Percentiles rank a stretch among this genome's conserved stretches.
phyloP scores from a whole-genome alignment of 2,329 filamentous ascomycete genomes.

The Penicillium oxalicum region DNA sequence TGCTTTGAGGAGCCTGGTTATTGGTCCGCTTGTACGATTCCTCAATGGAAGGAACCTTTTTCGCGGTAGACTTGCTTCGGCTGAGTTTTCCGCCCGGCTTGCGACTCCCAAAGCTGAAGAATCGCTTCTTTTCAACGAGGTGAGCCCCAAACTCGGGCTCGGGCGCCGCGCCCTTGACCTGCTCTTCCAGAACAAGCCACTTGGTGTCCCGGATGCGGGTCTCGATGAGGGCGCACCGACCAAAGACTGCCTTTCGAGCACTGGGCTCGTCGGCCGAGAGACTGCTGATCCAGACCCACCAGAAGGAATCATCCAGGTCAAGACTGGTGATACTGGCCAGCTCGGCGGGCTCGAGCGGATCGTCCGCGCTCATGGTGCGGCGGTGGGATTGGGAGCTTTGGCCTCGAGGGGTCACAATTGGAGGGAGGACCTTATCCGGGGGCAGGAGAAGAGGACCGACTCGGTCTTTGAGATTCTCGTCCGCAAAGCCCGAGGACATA shows the following conservation, averaged over 20 bases:
- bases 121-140: constrained; percentile 90
- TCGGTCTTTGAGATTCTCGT: constrained; percentile 59
- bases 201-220: constrained; percentile 73
- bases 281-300: constrained; percentile 99
- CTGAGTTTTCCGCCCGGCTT: constrained; percentile 53
- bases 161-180: constrained; percentile 84
- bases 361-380: constrained; percentile 62
- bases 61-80: constrained; percentile 65
- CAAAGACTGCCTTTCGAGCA: constrained; percentile 84
- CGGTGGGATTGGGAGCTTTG: constrained; percentile 82
- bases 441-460: constrained; percentile 68
- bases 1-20: constrained; percentile 57
- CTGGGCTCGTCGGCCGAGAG: constrained; percentile 82
- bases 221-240: constrained; percentile 85
- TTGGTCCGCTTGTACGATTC: constrained; percentile 49
- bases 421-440: constrained; percentile 84
- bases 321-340: constrained; percentile 83
- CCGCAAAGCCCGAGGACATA: constrained; percentile 83
- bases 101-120: constrained; percentile 76
- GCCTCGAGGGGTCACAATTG: constrained; percentile 64
- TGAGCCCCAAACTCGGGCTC: constrained; percentile 81
- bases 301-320: constrained; percentile 90
- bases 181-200: constrained; percentile 95
- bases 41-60: constrained; percentile 47
- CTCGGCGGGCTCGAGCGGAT: constrained; percentile 78